A percentile compares a stretch with the other conserved stretches of the same genome.
Conservation (phyloP, 2,329 filamentous ascomycete species). For the Trichocomaceae sp. region DNA sequence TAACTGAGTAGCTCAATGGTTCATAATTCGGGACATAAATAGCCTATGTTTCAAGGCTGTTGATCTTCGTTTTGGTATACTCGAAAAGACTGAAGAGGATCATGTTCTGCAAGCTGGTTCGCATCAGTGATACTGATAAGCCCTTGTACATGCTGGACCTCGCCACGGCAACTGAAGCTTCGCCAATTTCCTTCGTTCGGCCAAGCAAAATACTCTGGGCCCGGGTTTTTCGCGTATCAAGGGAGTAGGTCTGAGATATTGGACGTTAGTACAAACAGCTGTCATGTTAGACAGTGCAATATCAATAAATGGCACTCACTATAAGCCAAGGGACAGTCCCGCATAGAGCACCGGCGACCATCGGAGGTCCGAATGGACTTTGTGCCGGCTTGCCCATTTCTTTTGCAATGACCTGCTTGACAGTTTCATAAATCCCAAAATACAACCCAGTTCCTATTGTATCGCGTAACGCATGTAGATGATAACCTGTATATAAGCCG, state of each 20-base stretch:
- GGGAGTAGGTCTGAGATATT: slow-evolving; percentile 39
- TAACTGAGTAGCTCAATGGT: neutral
- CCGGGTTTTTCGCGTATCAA: slow-evolving; percentile 45
- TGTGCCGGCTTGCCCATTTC: slow-evolving; percentile 36
- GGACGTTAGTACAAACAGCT: neutral
- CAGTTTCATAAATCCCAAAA: slow-evolving; percentile 43
- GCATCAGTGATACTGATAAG: slow-evolving; percentile 42
- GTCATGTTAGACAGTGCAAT: no score
- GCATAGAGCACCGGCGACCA: slow-evolving; percentile 41
- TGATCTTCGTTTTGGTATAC: slow-evolving; percentile 40
- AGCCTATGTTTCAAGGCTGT: slow-evolving; percentile 28
- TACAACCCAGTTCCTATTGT: slow-evolving; percentile 42
- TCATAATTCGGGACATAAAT: neutral
- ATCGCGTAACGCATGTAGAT: slow-evolving; percentile 40
- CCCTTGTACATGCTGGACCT: slow-evolving; percentile 43
- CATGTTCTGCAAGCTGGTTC: slow-evolving; percentile 44
- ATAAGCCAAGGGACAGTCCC: slow-evolving; percentile 44
- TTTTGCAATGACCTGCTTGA: slow-evolving; percentile 41
- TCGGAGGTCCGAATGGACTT: slow-evolving; percentile 38
- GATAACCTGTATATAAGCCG: slow-evolving; percentile 42
- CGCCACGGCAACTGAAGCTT: slow-evolving; percentile 34
- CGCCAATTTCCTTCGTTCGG: slow-evolving; percentile 36
- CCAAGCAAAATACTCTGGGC: slow-evolving; percentile 42
- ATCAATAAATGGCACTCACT: slow-evolving; percentile 25
- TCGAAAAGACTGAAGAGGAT: slow-evolving; percentile 43